These are phyloP conservation scores for Lentinus brumalis DNA, from an alignment of 768 basidiomycete genomes.

Conservation along the genomic window DNA sequence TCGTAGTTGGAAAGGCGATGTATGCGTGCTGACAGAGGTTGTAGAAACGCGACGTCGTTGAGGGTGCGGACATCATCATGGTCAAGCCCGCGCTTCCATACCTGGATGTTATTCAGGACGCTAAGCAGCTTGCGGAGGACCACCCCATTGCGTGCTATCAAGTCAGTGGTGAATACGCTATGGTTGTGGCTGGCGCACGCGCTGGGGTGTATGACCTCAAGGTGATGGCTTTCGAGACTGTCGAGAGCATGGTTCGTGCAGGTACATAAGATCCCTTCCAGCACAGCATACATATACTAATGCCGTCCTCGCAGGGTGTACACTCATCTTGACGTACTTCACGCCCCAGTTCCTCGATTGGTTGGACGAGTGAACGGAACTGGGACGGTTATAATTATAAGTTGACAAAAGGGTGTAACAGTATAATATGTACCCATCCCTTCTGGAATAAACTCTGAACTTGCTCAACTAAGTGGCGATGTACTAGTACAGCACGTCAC, in stretches of 20 bases:
- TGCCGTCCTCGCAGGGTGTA: constrained; percentile 59
- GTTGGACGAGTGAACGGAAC: constrained; percentile 44
- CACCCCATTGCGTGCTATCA: constrained; percentile 97
- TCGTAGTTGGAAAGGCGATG: not conserved
- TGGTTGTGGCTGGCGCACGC: constrained; percentile 91
- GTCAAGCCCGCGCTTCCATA: constrained; percentile 97
- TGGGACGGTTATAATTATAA: not conserved
- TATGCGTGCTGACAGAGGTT: not conserved
- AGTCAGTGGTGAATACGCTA: constrained; percentile 97
- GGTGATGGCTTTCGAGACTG: constrained; percentile 92
- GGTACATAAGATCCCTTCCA: constrained; percentile 50
- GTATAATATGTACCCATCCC: too few species aligned
- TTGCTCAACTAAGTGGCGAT: too few species aligned
- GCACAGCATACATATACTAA: not conserved
- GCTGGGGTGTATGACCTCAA: constrained; percentile 93
- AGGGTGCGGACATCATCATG: constrained; percentile 99
- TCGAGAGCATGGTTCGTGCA: constrained; percentile 90
- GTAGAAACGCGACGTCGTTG: constrained; percentile 82
- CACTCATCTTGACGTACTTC: constrained; percentile 91
- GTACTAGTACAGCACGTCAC: not conserved
- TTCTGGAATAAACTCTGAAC: too few species aligned
- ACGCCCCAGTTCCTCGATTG: constrained; percentile 96
- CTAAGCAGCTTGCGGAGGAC: constrained; percentile 75
- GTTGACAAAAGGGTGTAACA: constrained; percentile 6
- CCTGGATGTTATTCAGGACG: constrained; percentile 94